Percentiles rank a stretch among this genome's conserved stretches.
phyloP scores from a whole-genome alignment of 129 eudicot species.

The Chrysanthemum lavandulifolium region DNA sequence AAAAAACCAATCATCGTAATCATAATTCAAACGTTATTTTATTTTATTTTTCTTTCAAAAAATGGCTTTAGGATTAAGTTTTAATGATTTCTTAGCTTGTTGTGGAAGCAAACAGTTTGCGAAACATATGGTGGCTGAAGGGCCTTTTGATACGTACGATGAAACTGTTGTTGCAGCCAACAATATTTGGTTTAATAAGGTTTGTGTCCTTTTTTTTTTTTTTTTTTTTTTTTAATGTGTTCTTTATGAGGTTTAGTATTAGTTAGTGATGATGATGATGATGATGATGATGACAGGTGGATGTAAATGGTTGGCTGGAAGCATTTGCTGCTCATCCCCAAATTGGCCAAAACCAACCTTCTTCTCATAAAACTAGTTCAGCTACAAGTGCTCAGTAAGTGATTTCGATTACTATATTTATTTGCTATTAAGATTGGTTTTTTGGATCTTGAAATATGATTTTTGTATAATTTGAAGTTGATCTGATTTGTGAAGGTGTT shows the following conservation, averaged over 20 bases:
- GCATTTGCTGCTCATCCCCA: slow-evolving; percentile 95
- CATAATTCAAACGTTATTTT: neutral
- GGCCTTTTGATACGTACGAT: slow-evolving; percentile 52
- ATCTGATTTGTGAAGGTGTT: neutral
- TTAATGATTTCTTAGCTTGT: slow-evolving; percentile 71
- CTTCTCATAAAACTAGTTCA: slow-evolving; percentile 38
- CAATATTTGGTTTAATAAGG: slow-evolving; percentile 90
- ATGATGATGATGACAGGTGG: slow-evolving; percentile 49
- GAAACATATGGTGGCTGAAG: slow-evolving; percentile 56
- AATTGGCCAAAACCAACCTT: slow-evolving; percentile 60
- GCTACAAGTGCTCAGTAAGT: slow-evolving; percentile 74
- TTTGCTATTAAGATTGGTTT: neutral
- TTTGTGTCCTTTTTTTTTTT: slow-evolving; percentile 3
- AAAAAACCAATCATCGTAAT: neutral
- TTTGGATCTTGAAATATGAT: slow-evolving; percentile 1
- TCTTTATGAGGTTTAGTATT: too few species aligned
- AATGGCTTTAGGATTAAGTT: slow-evolving; percentile 26
- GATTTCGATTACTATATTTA: neutral
- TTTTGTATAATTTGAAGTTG: neutral
- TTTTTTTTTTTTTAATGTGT: neutral
- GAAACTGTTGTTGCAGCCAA: slow-evolving; percentile 61
- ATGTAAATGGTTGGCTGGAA: slow-evolving; percentile 94
- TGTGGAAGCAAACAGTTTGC: slow-evolving; percentile 91
- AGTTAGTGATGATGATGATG: too few species aligned
- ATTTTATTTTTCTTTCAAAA: neutral